Evolutionary conservation across 805 yeast genomes (phyloP), one percentile per base, ranked within the genome.

Genomic region (Candida odintsovae): DNA sequence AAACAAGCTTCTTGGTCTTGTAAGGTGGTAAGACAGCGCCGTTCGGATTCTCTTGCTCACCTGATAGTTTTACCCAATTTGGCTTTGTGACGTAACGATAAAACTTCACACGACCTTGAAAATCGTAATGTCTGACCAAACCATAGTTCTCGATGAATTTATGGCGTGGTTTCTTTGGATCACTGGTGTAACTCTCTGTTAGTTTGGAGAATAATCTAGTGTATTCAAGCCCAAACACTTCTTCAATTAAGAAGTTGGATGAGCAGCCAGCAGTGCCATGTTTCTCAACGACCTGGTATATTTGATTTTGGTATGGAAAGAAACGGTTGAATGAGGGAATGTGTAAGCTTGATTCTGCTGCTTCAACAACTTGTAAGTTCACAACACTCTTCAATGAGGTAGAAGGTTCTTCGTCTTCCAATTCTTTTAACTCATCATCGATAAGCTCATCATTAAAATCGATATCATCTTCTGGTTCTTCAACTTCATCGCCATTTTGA

Each of bases 51-150:
- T 47, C 42, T 2, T 57, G 51, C 15, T 55, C 51, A 20, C 64
- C 64, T 0, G 68, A 60, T 15, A 68, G 59, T 19, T 54, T 57
- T 16, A 65, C 47, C 46, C 70, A 74, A 39, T 70, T 65, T 4
- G 64, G 58, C 40, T 72, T 71, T 0, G 82, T 70, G 50, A 81
- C 71, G 54, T 85, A 81, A 37, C 95, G 70, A 62, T 78, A 86
- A 53, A 80, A 86, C 57, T 86, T 84, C 48, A 75, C 71, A 52
- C 89, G 80, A 0, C 95, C 95, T 49, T 79, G 81, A 53, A 80
- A 80, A 57, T 86, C 95, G 49, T 79, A 78, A 16, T 82, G 81
- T 50, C 85, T 72, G 0, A 83, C 72, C 12, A 88, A 67, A 2
- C 63, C 67, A 47, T 63, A 62, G 48, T 59, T 66, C 45, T 60